A percentile compares a stretch with the other conserved stretches of the same genome.
Evolutionary conservation across 768 basidiomycete genomes (phyloP).

Genomic region (Psilocybe azurescens): DNA sequence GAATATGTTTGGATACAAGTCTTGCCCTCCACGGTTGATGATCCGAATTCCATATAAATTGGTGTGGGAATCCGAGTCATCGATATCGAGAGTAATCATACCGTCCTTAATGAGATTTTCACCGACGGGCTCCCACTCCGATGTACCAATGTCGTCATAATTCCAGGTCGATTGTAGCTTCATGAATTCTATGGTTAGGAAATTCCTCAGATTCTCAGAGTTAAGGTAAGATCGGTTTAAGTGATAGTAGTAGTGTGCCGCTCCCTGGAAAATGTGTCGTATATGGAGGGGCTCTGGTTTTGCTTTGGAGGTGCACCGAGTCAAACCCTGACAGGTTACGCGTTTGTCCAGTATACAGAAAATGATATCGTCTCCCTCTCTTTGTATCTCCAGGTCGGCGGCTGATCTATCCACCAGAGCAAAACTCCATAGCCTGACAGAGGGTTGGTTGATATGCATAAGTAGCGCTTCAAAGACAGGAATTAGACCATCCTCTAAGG

Average conservation of each 20-base stretch:
- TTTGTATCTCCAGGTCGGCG: too few relatives aligned
- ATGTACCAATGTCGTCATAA: slow-evolving; percentile 1
- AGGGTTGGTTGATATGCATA: too few relatives aligned
- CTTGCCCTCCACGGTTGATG: slow-evolving; percentile 23
- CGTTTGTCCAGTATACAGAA: too few relatives aligned
- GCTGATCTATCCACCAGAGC: too few relatives aligned
- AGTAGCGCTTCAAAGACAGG: too few relatives aligned
- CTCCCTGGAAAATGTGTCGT: not conserved
- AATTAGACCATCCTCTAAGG: too few relatives aligned
- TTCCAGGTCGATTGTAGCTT: slow-evolving; percentile 5
- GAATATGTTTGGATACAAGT: slow-evolving; percentile 30
- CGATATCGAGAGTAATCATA: slow-evolving; percentile 20
- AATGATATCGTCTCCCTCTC: too few relatives aligned
- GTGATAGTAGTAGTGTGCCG: slow-evolving; percentile 14
- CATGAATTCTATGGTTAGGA: slow-evolving; percentile 15
- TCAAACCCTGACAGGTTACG: too few relatives aligned
- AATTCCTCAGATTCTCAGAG: not conserved
- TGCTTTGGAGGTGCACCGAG: too few relatives aligned
- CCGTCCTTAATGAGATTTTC: slow-evolving; percentile 25
- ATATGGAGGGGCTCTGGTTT: too few relatives aligned
- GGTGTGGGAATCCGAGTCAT: not conserved
- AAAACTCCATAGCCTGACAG: too few relatives aligned
- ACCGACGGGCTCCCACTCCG: not conserved
- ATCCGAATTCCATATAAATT: slow-evolving; percentile 27
- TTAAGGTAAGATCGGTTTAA: slow-evolving; percentile 11